Percentiles rank a stretch among this genome's conserved stretches.
phyloP scores from a whole-genome alignment of 441 rosid genomes.

The Croton laevigatus region DNA sequence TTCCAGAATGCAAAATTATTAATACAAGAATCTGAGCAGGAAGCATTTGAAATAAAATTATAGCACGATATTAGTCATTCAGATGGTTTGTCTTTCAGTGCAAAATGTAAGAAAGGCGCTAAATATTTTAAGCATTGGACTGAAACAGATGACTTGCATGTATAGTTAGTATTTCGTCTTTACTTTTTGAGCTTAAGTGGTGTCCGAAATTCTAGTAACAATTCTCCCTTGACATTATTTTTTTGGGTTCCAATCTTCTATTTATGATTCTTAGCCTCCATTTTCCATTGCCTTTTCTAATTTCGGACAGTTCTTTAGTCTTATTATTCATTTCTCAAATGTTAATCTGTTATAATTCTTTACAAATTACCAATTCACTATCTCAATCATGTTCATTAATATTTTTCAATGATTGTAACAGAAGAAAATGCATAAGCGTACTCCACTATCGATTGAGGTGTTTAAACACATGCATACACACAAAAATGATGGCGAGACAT shows the following conservation, averaged over 20 bases:
- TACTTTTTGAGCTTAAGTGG: background rate
- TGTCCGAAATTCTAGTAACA: background rate
- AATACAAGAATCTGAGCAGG: background rate
- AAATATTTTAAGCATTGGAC: background rate
- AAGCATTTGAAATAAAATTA: background rate
- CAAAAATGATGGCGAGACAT: no score
- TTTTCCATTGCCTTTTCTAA: background rate
- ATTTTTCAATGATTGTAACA: no score
- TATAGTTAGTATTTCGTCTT: background rate
- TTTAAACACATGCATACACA: no score
- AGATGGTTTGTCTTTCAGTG: background rate
- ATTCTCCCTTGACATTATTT: background rate
- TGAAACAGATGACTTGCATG: background rate
- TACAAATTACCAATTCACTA: no score
- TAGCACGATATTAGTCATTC: background rate
- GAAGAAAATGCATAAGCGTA: no score
- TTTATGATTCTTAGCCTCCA: background rate
- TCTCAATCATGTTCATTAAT: no score
- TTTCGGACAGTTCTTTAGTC: background rate
- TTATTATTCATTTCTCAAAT: background rate
- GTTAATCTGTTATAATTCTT: no score
- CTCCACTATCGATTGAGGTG: no score
- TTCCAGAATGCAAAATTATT: background rate
- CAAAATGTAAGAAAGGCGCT: no score
- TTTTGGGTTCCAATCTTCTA: background rate